A percentile compares a stretch with the other conserved stretches of the same genome.
Evolutionary conservation across 106 monocot species (phyloP).

Genomic region (Chionographis japonica): DNA sequence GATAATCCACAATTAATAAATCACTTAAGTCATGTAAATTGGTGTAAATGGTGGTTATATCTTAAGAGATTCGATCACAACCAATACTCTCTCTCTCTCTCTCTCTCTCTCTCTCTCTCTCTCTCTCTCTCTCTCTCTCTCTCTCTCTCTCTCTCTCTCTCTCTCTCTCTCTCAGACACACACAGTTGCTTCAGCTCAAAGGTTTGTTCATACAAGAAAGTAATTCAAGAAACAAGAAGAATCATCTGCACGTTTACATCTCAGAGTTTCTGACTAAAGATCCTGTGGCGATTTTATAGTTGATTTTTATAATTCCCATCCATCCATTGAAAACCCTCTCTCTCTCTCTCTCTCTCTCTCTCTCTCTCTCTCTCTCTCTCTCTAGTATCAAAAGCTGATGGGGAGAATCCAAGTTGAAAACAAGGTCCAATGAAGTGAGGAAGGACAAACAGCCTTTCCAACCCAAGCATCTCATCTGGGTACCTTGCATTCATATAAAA

Average conservation of each 20-base stretch:
- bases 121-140: too few relatives aligned
- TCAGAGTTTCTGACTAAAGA: constrained; percentile 11
- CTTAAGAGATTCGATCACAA: too few relatives aligned
- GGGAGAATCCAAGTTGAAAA: constrained; percentile 5
- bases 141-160: too few relatives aligned
- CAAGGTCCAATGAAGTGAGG: not conserved
- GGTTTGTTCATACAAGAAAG: too few relatives aligned
- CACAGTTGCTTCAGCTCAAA: too few relatives aligned
- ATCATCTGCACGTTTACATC: constrained; percentile 14
- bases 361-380: constrained; percentile 4
- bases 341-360: constrained; percentile 4
- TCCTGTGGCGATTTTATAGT: constrained; percentile 11
- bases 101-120: too few relatives aligned
- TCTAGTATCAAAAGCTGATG: not conserved
- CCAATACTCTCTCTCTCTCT: too few relatives aligned
- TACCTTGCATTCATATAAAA: constrained; percentile 6
- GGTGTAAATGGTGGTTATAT: too few relatives aligned
- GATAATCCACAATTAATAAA: too few relatives aligned
- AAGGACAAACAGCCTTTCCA: constrained; percentile 12
- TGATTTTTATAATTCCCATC: not conserved
- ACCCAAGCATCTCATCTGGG: constrained; percentile 13
- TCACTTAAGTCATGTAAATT: too few relatives aligned
- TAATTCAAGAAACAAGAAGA: constrained; percentile 10
- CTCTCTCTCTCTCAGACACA: too few relatives aligned
- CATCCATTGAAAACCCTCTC: not conserved